These are phyloP conservation scores for Lichtheimia ornata DNA, from an alignment of 371 early-diverging fungal genomes.

Conservation along the genomic window DNA sequence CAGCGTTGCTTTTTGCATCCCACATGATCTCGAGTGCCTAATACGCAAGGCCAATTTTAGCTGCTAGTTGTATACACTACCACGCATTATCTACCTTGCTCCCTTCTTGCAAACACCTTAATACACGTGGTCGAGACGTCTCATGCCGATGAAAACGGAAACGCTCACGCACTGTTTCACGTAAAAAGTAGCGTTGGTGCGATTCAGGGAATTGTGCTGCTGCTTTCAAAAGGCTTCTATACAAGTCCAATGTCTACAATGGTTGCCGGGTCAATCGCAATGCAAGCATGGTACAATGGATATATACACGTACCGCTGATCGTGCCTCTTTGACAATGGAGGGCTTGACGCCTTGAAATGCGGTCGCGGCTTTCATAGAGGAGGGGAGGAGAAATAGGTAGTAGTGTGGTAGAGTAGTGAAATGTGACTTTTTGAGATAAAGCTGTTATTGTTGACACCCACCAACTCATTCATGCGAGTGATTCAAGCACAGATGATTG, in stretches of 20 bases:
- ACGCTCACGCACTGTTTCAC: constrained; percentile 20
- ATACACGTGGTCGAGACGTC: constrained; percentile 17
- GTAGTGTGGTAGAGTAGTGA: neutral
- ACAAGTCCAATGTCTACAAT: constrained; percentile 8
- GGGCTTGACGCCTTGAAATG: constrained; percentile 1
- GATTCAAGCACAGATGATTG: no score
- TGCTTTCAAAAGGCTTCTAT: constrained; percentile 1
- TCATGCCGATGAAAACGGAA: constrained; percentile 28
- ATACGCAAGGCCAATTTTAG: neutral
- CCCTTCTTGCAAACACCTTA: constrained; percentile 19
- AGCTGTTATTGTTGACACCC: no score
- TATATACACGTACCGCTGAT: neutral
- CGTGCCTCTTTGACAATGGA: neutral
- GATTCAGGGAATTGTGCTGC: neutral
- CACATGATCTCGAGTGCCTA: constrained; percentile 19
- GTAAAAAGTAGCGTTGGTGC: constrained; percentile 13
- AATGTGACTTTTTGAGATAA: no score
- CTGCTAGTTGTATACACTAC: neutral
- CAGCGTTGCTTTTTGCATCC: constrained; percentile 12
- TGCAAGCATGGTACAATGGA: neutral
- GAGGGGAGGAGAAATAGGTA: neutral
- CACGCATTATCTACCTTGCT: constrained; percentile 15
- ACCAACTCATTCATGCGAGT: no score
- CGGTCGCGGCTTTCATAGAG: neutral
- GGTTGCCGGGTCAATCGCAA: neutral